Conservation (phyloP, 2,329 filamentous ascomycete species). For the Karstenula rhodostoma region DNA sequence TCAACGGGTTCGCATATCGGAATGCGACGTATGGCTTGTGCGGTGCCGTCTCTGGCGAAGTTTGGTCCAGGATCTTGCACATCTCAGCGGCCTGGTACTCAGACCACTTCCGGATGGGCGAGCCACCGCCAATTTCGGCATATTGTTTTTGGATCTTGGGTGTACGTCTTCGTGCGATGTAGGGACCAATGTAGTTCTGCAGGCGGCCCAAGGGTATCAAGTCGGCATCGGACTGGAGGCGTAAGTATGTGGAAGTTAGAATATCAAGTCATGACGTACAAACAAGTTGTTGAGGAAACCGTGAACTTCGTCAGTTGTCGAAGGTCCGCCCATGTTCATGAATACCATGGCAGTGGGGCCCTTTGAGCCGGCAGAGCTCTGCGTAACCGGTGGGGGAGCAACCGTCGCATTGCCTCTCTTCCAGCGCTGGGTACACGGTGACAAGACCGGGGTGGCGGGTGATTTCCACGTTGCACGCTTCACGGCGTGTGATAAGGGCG, state of each 20-base stretch:
- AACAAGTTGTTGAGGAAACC: slow-evolving; percentile 92
- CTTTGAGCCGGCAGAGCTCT: slow-evolving; percentile 73
- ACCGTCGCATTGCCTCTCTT: slow-evolving; percentile 52
- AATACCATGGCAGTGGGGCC: slow-evolving; percentile 98
- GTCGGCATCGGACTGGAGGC: slow-evolving; percentile 80
- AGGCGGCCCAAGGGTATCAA: slow-evolving; percentile 93
- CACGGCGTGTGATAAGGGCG: slow-evolving; percentile 42
- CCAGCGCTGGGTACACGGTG: slow-evolving; percentile 46
- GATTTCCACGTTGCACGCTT: slow-evolving; percentile 41
- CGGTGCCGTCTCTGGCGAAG: slow-evolving; percentile 90
- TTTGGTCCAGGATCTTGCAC: slow-evolving; percentile 94
- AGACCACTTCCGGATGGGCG: slow-evolving; percentile 97
- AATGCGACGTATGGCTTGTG: slow-evolving; percentile 99
- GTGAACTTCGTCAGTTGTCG: slow-evolving; percentile 85
- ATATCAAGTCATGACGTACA: slow-evolving; percentile 58
- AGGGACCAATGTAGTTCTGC: slow-evolving; percentile 87
- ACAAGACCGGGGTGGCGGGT: slow-evolving; percentile 38
- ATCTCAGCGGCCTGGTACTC: slow-evolving; percentile 93
- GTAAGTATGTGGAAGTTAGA: slow-evolving; percentile 24
- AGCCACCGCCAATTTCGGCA: slow-evolving; percentile 93
- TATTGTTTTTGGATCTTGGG: slow-evolving; percentile 98
- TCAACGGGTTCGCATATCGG: slow-evolving; percentile 91
- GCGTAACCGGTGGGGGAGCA: slow-evolving; percentile 77
- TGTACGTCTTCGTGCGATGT: slow-evolving; percentile 86
- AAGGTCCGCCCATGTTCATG: slow-evolving; percentile 97